Percentiles rank a stretch among this genome's conserved stretches.
Conservation (phyloP, 2,329 filamentous ascomycete genomes). For the Penicillium sp. region DNA sequence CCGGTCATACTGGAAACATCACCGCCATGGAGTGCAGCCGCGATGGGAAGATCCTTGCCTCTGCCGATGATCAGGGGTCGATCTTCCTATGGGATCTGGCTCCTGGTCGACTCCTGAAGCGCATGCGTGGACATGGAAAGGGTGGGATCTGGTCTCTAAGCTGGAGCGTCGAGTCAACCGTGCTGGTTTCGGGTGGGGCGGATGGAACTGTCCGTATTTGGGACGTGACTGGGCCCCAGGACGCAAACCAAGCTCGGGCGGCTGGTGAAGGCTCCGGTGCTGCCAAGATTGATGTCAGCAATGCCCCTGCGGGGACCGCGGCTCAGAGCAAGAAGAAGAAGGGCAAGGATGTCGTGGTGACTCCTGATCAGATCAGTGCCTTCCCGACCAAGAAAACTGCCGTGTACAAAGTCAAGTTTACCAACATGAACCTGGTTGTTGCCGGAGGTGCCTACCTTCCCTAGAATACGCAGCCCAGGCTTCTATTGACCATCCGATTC, state of each 20-base stretch:
- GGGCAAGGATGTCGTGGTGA: constrained; percentile 84
- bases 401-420: constrained; percentile 90
- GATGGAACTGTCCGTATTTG: constrained; percentile 92
- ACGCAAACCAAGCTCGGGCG: constrained; percentile 54
- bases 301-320: constrained; percentile 50
- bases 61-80: constrained; percentile 80
- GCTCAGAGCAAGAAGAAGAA: constrained; percentile 61
- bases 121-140: constrained; percentile 89
- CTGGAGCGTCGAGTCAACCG: constrained; percentile 89
- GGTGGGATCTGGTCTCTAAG: constrained; percentile 91
- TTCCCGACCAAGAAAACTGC: constrained; percentile 97
- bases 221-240: constrained; percentile 77
- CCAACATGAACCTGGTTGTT: constrained; percentile 89
- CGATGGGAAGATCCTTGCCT: constrained; percentile 87
- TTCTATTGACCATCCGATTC: not conserved
- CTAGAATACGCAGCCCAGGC: constrained; percentile 11
- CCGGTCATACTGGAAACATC: constrained; percentile 84
- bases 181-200: constrained; percentile 85
- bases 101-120: constrained; percentile 83
- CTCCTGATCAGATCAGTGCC: constrained; percentile 88
- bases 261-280: constrained; percentile 50
- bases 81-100: constrained; percentile 94
- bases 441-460: constrained; percentile 72
- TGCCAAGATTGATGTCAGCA: constrained; percentile 53
- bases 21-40: constrained; percentile 81